phyloP scores from a whole-genome alignment of 73 alveolate genomes.

The Durusdinium trenchii region DNA sequence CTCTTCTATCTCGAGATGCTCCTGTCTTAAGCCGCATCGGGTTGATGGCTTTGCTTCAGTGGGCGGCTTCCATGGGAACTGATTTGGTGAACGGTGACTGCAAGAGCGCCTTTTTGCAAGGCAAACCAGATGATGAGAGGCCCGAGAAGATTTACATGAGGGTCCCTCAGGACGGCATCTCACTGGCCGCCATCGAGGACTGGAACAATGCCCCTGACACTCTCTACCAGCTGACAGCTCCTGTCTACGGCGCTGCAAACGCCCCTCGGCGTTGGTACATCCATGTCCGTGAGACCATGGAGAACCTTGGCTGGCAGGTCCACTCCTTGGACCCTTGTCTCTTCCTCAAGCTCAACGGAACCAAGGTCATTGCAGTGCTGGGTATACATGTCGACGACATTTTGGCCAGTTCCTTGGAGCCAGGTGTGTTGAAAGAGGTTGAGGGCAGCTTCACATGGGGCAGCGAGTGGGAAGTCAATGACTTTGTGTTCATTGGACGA shows the following conservation, averaged over 20 bases:
- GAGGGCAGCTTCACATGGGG: slow-evolving; percentile 1
- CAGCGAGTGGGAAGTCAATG: neutral
- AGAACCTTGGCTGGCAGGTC: neutral
- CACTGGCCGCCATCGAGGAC: neutral
- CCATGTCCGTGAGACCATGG: neutral
- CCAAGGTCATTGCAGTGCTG: neutral
- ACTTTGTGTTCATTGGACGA: slow-evolving; percentile 15
- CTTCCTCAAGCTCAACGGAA: neutral
- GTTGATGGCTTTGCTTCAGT: neutral
- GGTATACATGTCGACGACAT: slow-evolving; percentile 56
- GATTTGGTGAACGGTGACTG: neutral
- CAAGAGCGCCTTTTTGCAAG: slow-evolving; percentile 18
- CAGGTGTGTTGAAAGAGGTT: neutral
- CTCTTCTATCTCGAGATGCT: slow-evolving; percentile 2
- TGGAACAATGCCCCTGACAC: neutral
- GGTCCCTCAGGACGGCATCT: neutral
- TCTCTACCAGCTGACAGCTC: slow-evolving; percentile 15
- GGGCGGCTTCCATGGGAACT: neutral
- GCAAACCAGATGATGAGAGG: neutral
- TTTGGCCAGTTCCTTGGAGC: neutral
- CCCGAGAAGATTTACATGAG: slow-evolving; percentile 19
- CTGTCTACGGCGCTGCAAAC: slow-evolving; percentile 51
- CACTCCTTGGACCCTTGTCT: slow-evolving; percentile 51
- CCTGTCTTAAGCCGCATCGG: neutral
- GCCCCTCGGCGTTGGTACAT: slow-evolving; percentile 41